These are phyloP conservation scores for Suillus luteus DNA, from an alignment of 768 basidiomycete species.

Conservation along the genomic window DNA sequence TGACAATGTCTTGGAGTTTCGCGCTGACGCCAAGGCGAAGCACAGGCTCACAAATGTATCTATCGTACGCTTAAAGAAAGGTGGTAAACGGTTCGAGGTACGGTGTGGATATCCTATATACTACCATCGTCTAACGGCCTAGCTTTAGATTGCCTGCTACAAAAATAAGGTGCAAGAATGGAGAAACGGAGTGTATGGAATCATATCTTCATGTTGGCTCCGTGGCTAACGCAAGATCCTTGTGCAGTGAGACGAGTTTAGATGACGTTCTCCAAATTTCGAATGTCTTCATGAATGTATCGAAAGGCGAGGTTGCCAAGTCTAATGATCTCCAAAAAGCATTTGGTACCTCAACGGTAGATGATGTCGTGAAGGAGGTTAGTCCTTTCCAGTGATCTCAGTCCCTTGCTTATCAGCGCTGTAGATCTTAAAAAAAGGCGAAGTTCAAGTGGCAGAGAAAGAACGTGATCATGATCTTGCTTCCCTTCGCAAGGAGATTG, in stretches of 20 bases:
- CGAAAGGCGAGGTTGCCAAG: slow-evolving; percentile 93
- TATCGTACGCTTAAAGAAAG: slow-evolving; percentile 93
- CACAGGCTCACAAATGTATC: slow-evolving; percentile 94
- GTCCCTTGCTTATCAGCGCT: not conserved
- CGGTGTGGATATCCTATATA: not conserved
- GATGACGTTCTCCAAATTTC: slow-evolving; percentile 97
- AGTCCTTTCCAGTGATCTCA: slow-evolving; percentile 10
- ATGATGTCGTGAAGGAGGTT: slow-evolving; percentile 83
- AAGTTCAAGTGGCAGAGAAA: slow-evolving; percentile 95
- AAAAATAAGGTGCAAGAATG: slow-evolving; percentile 99
- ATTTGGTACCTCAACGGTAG: slow-evolving; percentile 74
- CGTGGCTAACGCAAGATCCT: slow-evolving; percentile 9
- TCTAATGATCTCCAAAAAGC: slow-evolving; percentile 88
- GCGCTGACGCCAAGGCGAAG: slow-evolving; percentile 12
- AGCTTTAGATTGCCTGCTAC: slow-evolving; percentile 87
- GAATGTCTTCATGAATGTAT: slow-evolving; percentile 94
- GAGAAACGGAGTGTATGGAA: slow-evolving; percentile 81
- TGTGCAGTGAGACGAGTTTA: slow-evolving; percentile 78
- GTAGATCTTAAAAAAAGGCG: slow-evolving; percentile 93
- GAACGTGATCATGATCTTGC: slow-evolving; percentile 90
- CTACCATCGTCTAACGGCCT: not conserved
- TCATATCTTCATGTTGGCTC: not conserved
- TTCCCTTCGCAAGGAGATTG: slow-evolving; percentile 85
- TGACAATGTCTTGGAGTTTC: slow-evolving; percentile 11
- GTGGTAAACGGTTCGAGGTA: slow-evolving; percentile 97